These are phyloP conservation scores for Aureococcus anophagefferens DNA, from an alignment of 108 stramenopile genomes.

Conservation along the genomic window DNA sequence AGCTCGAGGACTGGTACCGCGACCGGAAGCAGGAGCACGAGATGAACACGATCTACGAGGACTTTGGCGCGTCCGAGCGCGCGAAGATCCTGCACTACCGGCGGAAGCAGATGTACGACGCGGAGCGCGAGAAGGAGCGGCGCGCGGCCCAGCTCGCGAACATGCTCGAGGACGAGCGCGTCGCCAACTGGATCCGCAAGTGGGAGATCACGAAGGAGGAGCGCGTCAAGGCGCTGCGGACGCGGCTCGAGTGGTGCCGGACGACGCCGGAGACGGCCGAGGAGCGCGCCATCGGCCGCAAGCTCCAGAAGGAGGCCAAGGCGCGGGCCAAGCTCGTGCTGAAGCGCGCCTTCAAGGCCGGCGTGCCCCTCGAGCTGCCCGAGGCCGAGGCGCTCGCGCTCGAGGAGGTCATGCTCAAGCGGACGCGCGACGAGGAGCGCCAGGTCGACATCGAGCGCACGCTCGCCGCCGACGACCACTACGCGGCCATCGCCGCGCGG, in stretches of 20 bases:
- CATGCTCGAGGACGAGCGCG: background rate
- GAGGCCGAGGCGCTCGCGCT: background rate
- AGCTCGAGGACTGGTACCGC: background rate
- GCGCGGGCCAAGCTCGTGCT: background rate
- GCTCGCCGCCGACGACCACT: background rate
- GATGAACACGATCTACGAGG: background rate
- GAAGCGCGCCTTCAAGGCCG: background rate
- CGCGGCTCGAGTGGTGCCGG: background rate
- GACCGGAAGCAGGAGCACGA: background rate
- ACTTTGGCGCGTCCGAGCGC: background rate
- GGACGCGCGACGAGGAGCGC: background rate
- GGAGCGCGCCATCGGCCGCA: background rate
- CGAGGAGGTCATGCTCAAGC: background rate
- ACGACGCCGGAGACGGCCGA: background rate
- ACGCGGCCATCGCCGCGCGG: background rate
- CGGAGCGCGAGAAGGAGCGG: background rate
- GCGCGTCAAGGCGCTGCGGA: background rate
- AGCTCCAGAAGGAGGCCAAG: background rate
- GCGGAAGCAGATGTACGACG: background rate
- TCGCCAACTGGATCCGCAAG: background rate
- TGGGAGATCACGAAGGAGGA: background rate
- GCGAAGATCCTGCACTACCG: background rate
- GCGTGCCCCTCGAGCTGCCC: background rate
- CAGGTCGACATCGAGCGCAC: background rate
- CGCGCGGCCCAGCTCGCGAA: background rate